Percentiles rank a stretch among this genome's conserved stretches.
These are phyloP conservation scores for Fusarium sp. DNA, from an alignment of 2,329 filamentous ascomycete genomes.

Conservation along the genomic window DNA sequence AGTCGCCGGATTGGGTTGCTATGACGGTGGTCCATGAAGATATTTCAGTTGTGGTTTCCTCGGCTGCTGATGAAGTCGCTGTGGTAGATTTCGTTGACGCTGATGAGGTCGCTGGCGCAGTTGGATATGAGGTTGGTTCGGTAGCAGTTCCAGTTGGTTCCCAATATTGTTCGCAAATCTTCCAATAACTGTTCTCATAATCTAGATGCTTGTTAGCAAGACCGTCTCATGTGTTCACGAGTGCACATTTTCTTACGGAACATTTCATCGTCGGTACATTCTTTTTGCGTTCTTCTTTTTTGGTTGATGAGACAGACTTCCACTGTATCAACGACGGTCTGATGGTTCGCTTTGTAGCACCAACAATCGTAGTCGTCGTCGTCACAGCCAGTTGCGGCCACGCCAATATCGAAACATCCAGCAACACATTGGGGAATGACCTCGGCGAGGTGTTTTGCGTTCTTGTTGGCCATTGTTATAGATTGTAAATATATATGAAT, in stretches of 20 bases:
- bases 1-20: constrained; percentile 5
- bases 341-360: constrained; percentile 43
- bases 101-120: constrained; percentile 1
- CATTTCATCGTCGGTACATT: constrained; percentile 39
- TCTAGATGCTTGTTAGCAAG: constrained; percentile 21
- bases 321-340: constrained; percentile 44
- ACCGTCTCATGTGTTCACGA: not conserved
- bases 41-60: not conserved
- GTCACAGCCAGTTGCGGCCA: constrained; percentile 41
- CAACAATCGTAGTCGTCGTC: constrained; percentile 43
- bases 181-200: constrained; percentile 47
- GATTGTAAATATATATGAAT: not conserved
- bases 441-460: constrained; percentile 32
- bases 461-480: constrained; percentile 39
- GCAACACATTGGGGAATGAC: constrained; percentile 38
- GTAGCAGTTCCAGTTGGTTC: constrained; percentile 42
- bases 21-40: not conserved
- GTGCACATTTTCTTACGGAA: constrained; percentile 29
- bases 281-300: constrained; percentile 26
- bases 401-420: constrained; percentile 41
- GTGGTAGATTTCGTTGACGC: not conserved
- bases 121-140: constrained; percentile 35
- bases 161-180: constrained; percentile 46
- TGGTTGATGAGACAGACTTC: constrained; percentile 35
- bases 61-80: not conserved